Evolutionary conservation across 192 early-diverging fungal species (phyloP), one percentile per base, ranked within the genome.

Genomic region (Coemansia sp.): DNA sequence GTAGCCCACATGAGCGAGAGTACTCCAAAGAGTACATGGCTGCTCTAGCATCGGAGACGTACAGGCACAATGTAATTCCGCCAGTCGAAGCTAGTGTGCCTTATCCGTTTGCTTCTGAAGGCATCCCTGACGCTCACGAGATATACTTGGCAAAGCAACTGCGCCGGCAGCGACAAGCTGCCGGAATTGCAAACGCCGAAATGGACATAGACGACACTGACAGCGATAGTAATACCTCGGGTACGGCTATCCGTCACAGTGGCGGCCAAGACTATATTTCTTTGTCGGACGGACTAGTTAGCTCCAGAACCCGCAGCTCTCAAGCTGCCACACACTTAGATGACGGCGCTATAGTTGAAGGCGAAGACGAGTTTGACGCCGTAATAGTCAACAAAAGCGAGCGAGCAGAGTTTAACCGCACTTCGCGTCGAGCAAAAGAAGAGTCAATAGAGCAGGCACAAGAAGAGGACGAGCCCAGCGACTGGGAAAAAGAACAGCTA

Each of bases 401-500:
- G 41, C 65, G 70, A 10, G 58, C 55, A 1, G 62, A 60, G 50
- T 72, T 64, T 42, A 53, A 38, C n/a, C 32, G 41, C 4, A 63
- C 22, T 27, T 12, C 60, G 17, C 66, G 63, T 0, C 50, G 37
- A 35, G 65, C 76, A 1, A 72, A 65, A 27, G 63, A 68, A 26
- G 62, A 72, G 32, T 58, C 65, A 1, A 68, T 78, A 32, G 62
- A 68, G 46, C 58, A 62, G 3, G 66, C 66, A 15, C 68, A 76
- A 26, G 65, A 60, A 10, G 70, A 62, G 10, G 62, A 57, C 35
- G 70, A 72, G 41, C 34, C 67, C 11, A 72, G 70, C 60, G 76
- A 78, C 19, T 78, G 76, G 76, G 76, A 78, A 32, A 61, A 60
- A 29, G 69, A 57, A 29, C 76, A 78, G 56, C 38, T 78, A 18